phyloP scores from a whole-genome alignment of 2,329 filamentous ascomycete species.

The Didymella sp. region DNA sequence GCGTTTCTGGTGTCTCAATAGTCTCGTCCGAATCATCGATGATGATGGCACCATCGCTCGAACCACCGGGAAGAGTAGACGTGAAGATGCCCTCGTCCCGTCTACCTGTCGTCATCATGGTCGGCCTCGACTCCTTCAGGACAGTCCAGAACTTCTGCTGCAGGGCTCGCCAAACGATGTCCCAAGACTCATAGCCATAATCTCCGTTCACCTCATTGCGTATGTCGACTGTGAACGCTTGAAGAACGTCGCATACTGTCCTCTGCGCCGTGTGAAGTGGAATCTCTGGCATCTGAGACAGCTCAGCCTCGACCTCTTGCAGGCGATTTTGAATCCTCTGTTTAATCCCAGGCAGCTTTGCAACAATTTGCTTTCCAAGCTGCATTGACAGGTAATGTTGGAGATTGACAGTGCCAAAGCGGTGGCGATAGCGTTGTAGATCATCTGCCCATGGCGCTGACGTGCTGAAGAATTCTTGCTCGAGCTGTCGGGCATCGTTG shows the following conservation, averaged over 20 bases:
- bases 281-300: conserved; percentile 69
- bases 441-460: conserved; percentile 55
- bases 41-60: conserved; percentile 25
- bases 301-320: conserved; percentile 59
- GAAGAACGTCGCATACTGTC: conserved; percentile 67
- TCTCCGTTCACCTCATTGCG: conserved; percentile 62
- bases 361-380: conserved; percentile 54
- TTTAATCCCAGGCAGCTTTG: conserved; percentile 53
- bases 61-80: conserved; percentile 16
- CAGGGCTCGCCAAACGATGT: conserved; percentile 53
- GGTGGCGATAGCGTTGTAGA: conserved; percentile 49
- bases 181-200: conserved; percentile 49
- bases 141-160: conserved; percentile 61
- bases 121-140: conserved; percentile 41
- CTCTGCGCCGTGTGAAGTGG: conserved; percentile 69
- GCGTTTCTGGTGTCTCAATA: conserved; percentile 21
- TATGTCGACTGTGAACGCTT: conserved; percentile 62
- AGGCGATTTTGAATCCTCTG: conserved; percentile 58
- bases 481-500: conserved; percentile 56
- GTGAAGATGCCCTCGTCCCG: conserved; percentile 26
- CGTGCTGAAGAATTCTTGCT: conserved; percentile 59
- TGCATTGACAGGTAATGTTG: conserved; percentile 58
- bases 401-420: conserved; percentile 62
- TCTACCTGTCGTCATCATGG: conserved; percentile 17
- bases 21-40: conserved; percentile 28